A percentile compares a stretch with the other conserved stretches of the same genome.
Conservation (phyloP, 108 stramenopile genomes). For the Stephanodiscus minutulus region DNA sequence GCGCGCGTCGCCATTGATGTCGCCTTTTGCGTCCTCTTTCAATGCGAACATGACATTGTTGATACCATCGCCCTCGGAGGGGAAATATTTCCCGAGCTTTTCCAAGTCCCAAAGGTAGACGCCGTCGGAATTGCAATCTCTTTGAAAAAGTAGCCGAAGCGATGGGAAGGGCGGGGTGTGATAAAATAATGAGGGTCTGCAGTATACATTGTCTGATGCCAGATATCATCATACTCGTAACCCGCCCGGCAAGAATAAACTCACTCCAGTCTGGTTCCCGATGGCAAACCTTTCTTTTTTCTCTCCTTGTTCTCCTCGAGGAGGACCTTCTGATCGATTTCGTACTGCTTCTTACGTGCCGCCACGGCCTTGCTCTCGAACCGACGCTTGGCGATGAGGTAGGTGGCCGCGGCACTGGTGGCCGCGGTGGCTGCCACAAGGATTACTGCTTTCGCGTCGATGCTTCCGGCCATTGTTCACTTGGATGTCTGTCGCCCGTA, state of each 20-base stretch:
- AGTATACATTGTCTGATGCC: too few relatives aligned
- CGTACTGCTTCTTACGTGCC: constrained; percentile 35
- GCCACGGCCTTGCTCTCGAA: constrained; percentile 27
- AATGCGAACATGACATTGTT: constrained; percentile 35
- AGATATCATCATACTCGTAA: not conserved
- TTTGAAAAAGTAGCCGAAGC: not conserved
- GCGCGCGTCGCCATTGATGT: constrained; percentile 23
- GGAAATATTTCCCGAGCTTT: constrained; percentile 69
- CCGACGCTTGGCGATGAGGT: constrained; percentile 35
- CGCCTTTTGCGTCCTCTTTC: constrained; percentile 8
- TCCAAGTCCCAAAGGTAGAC: constrained; percentile 85
- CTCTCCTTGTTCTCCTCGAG: constrained; percentile 4
- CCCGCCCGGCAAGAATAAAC: not conserved
- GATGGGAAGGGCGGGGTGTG: not conserved
- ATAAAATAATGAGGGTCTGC: not conserved
- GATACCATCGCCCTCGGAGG: constrained; percentile 44
- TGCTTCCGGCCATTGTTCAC: constrained; percentile 1
- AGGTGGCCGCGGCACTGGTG: constrained; percentile 37
- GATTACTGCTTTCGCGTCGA: constrained; percentile 21
- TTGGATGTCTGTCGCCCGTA: too few relatives aligned
- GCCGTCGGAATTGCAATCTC: constrained; percentile 52
- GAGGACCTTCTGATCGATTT: constrained; percentile 30
- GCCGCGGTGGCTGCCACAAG: constrained; percentile 22
- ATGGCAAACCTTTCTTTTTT: constrained; percentile 35
- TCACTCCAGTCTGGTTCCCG: constrained; percentile 57